These are phyloP conservation scores for Candida pseudocylindracea DNA, from an alignment of 1,139 yeast species.

Conservation along the genomic window DNA sequence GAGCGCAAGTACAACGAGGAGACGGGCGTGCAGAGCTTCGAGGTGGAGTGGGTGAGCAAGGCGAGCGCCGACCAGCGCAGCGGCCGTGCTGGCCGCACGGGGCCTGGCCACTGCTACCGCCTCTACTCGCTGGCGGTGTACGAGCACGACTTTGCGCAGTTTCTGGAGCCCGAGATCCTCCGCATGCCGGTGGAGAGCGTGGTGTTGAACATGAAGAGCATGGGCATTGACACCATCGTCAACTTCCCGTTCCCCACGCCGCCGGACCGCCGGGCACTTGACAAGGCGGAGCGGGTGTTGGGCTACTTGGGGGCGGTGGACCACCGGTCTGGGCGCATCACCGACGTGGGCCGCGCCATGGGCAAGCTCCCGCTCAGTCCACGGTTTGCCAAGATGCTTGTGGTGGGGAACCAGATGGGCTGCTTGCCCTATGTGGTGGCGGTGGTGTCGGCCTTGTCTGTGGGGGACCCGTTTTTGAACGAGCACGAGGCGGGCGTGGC, in stretches of 20 bases:
- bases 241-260: conserved; percentile 97
- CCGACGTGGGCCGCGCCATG: conserved; percentile 71
- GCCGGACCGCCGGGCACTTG: conserved; percentile 42
- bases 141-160: conserved; percentile 67
- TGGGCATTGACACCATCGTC: conserved; percentile 81
- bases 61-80: conserved; percentile 93
- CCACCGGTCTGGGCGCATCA: conserved; percentile 22
- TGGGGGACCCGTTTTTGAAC: conserved; percentile 73
- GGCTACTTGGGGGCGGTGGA: conserved; percentile 65
- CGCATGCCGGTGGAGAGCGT: conserved; percentile 95
- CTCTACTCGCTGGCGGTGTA: conserved; percentile 87
- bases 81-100: conserved; percentile 99
- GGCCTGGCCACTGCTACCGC: conserved; percentile 95
- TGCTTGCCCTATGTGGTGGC: conserved; percentile 80
- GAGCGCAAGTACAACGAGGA: conserved; percentile 68
- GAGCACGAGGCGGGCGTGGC: conserved; percentile 26
- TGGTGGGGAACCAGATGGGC: conserved; percentile 69
- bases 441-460: conserved; percentile 79
- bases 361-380: conserved; percentile 86
- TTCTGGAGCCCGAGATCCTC: conserved; percentile 72
- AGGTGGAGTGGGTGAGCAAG: conserved; percentile 80
- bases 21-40: conserved; percentile 85
- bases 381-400: conserved; percentile 72
- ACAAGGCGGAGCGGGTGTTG: conserved; percentile 45
- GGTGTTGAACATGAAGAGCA: conserved; percentile 82